Base-by-base conservation (phyloP, 2,329 filamentous ascomycete genomes). In the Talaromyces sp. region DNA sequence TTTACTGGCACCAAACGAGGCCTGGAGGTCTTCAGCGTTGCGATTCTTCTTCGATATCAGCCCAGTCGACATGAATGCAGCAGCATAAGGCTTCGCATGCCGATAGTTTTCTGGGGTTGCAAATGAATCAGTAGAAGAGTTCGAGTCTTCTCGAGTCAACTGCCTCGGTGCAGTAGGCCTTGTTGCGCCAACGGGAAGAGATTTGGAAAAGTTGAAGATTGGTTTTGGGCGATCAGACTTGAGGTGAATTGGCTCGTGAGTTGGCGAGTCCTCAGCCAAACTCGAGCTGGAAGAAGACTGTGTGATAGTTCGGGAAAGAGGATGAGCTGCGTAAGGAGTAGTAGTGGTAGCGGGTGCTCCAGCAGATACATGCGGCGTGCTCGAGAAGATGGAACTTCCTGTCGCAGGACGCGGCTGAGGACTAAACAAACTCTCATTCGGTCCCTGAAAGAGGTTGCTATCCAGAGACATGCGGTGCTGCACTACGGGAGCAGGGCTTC, bases 1-100 rank as follows among this genome's bases (percentile, higher is more conserved):
- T 70, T 88, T 86, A 74, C 82, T 83, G 29, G 77, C 77, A 26
- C 78, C 79, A 41, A 79, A 74, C 57, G 73, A 75, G 65, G 78
- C 75, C 69, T 79, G 76, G 65, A 73, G 83, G 56, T 91, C 84
- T 66, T 97, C 91, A 0, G 88, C 84, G 72, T 90, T 88, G 60
- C 90, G 88, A 69, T 94, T 95, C 74, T 95, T 90, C 78, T 99
- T 99, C 11, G 94, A 97, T 58, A 99, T 88, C 29, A 99, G 80
- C 1, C 93, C 92, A 0, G 94, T 97, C 1, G 94, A 97, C 81
- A 91, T 92, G 75, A 97, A 97, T 7, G 92, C 92, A 46, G 89
- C 87, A 32, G 90, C 88, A 59, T 90, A 83, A 24, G 92, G 89
- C 70, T 88, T 91, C 8, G 86, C 88, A 56, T 85, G 80, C 74